Evolutionary conservation across 78 protist genomes (phyloP).

Genomic region (Creolimax fragrantissima): DNA sequence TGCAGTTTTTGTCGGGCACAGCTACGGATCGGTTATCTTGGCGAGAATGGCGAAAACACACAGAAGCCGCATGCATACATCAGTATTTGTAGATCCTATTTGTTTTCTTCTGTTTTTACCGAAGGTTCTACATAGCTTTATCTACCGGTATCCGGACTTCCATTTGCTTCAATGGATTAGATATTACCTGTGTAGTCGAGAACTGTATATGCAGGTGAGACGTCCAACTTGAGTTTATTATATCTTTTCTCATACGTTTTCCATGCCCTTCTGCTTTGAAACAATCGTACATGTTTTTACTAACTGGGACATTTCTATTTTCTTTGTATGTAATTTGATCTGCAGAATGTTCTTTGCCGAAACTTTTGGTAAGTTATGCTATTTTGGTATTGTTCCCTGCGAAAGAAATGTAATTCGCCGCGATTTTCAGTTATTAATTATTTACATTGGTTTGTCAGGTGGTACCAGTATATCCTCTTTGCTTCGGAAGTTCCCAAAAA

Average conservation of each 20-base stretch:
- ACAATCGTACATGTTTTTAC: no score
- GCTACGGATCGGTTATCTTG: neutral
- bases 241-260: no score
- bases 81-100: neutral
- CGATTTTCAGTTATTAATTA: no score
- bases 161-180: neutral
- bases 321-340: no score
- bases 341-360: neutral
- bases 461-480: neutral
- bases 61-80: neutral
- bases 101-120: slow-evolving; percentile 4
- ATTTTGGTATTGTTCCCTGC: no score
- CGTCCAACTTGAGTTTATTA: no score
- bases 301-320: no score
- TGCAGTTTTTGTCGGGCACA: neutral
- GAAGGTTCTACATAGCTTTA: neutral
- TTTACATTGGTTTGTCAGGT: no score
- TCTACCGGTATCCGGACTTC: neutral
- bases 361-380: no score
- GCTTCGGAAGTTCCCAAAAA: neutral
- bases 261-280: no score
- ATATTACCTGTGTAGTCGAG: neutral
- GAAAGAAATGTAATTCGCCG: no score
- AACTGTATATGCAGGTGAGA: neutral
- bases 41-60: neutral